Base-by-base conservation (phyloP, 495 filamentous ascomycete species). In the Aspergillus leporis region DNA sequence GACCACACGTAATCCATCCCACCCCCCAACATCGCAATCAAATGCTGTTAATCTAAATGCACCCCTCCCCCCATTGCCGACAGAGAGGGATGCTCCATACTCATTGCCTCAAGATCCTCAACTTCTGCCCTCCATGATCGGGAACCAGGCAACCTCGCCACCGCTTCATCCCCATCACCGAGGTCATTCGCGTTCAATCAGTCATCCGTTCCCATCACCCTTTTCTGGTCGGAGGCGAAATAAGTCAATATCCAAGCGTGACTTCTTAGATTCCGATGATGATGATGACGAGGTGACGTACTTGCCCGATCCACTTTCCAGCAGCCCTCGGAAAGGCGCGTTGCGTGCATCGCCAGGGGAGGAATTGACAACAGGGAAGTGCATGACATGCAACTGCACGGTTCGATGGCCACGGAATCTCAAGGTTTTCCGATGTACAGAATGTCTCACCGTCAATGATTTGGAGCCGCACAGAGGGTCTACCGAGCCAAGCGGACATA, bases 371-470 rank as follows among this genome's bases (percentile, higher is more conserved):
- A 87, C 87, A 30, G 90, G 90, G 14, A 88, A 83, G 64, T 96
- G 91, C 66, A 86, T 87, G 78, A 91, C 90, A 12, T 96, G 93
- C 69, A 89, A 87, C 68, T 89, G 87, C 50, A 83, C 85, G 41
- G 85, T 96, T 49, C 85, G 87, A 50, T 96, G 92, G 90, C 92
- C 93, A n/a, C 83, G 81, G 58, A 80, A 87, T 56, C 68, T 93
- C 62, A 81, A 82, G 25, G 79, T 87, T 43, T 97, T 93, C 74
- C 82, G 91, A 63, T 97, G 93, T 72, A 89, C 90, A 32, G 85
- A 89, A 49, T 97, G 93, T 71, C 75, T 91, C 64, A 96, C 89
- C 49, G 84, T 97, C 64, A 96, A 94, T 63, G 92, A 96, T 67
- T 67, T 96, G 49, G 82, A 84, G 58, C 84, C 84, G 13, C 61